A percentile compares a stretch with the other conserved stretches of the same genome.
phyloP scores from a whole-genome alignment of 1,284 basidiomycete genomes.

The Leccinum insolens region DNA sequence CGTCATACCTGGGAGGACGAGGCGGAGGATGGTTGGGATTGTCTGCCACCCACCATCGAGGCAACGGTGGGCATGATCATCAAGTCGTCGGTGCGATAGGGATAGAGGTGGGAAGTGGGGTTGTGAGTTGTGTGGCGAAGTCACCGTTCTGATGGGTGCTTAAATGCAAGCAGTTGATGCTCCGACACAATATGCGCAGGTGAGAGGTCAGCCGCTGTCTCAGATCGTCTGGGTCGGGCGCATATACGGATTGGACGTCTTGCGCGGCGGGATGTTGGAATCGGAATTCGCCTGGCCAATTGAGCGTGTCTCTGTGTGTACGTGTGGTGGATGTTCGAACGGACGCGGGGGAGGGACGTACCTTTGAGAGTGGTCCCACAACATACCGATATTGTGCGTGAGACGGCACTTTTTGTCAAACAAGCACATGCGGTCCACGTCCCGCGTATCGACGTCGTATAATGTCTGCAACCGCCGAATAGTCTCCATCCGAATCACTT shows the following conservation, averaged over 20 bases:
- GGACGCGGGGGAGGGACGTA: slow-evolving; percentile 20
- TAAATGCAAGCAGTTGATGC: slow-evolving; percentile 51
- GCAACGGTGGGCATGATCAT: slow-evolving; percentile 25
- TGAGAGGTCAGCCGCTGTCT: slow-evolving; percentile 37
- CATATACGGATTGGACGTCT: slow-evolving; percentile 1
- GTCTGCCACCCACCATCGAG: slow-evolving; percentile 20
- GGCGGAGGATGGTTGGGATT: slow-evolving; percentile 30
- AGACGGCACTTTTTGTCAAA: too few species aligned
- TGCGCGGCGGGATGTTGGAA: background rate
- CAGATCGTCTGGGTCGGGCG: slow-evolving; percentile 31
- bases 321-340: background rate
- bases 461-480: too few species aligned
- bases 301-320: slow-evolving; percentile 26
- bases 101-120: slow-evolving; percentile 1
- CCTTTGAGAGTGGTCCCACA: slow-evolving; percentile 38
- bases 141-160: slow-evolving; percentile 13
- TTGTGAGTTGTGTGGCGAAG: slow-evolving; percentile 7
- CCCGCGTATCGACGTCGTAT: too few species aligned
- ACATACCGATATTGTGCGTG: too few species aligned
- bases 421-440: too few species aligned
- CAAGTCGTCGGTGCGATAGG: slow-evolving; percentile 2
- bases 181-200: slow-evolving; percentile 53
- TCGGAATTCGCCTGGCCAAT: slow-evolving; percentile 29
- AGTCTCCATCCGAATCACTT: too few species aligned
- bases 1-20: slow-evolving; percentile 45